Evolutionary conservation across 1,284 basidiomycete genomes (phyloP).

Genomic region (Psilocybe mexicana): DNA sequence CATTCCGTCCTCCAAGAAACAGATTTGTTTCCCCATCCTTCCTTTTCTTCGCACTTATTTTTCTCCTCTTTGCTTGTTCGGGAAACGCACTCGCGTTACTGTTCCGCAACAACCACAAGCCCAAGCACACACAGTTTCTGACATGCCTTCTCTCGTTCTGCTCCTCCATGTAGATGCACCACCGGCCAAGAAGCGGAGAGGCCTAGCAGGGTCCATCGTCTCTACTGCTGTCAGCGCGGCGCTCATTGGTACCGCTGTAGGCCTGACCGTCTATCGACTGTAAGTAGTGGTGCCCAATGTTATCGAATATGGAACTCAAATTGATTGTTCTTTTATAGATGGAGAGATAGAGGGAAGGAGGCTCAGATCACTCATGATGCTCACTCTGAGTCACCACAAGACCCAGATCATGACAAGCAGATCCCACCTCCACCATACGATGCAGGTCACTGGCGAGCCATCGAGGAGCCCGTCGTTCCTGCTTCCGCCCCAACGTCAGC

Average conservation of each 20-base stretch:
- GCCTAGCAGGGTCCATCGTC: slow-evolving; percentile 75
- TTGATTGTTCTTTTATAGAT: slow-evolving; percentile 34
- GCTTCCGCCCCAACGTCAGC: too few species aligned
- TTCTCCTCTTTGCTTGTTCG: slow-evolving; percentile 4
- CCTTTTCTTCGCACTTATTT: slow-evolving; percentile 8
- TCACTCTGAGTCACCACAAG: slow-evolving; percentile 21
- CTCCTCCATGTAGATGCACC: slow-evolving; percentile 51
- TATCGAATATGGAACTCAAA: neutral
- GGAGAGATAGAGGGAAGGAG: slow-evolving; percentile 71
- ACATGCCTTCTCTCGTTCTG: slow-evolving; percentile 34
- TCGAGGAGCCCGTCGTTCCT: slow-evolving; percentile 5
- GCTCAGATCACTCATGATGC: slow-evolving; percentile 22
- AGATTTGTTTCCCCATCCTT: slow-evolving; percentile 4
- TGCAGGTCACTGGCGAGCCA: slow-evolving; percentile 57
- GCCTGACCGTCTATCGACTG: slow-evolving; percentile 81
- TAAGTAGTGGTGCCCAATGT: slow-evolving; percentile 38
- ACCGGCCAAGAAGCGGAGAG: slow-evolving; percentile 54
- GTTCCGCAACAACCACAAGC: slow-evolving; percentile 12
- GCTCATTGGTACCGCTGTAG: slow-evolving; percentile 79
- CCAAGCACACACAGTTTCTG: slow-evolving; percentile 12
- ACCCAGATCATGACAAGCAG: slow-evolving; percentile 1
- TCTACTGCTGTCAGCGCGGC: slow-evolving; percentile 79
- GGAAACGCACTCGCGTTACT: neutral
- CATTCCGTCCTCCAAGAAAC: slow-evolving; percentile 2
- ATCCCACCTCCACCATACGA: slow-evolving; percentile 63